Conservation (phyloP, 139 green algal genomes). For the Closterium sp. region DNA sequence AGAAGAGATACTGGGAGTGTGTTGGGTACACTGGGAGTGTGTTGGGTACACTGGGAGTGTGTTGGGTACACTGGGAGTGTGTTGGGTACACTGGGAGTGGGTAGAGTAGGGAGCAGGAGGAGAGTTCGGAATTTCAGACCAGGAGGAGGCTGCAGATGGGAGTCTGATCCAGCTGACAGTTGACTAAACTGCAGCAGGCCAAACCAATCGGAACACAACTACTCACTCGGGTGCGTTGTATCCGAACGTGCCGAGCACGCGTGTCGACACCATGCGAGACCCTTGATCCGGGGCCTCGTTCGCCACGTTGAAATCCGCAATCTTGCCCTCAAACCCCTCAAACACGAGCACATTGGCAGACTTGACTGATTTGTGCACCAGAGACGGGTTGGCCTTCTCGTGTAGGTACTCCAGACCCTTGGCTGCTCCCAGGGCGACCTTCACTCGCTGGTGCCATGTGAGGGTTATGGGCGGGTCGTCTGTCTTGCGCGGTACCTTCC, state of each 20-base stretch:
- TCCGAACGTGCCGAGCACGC: constrained; percentile 48
- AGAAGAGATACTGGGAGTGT: neutral
- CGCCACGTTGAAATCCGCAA: constrained; percentile 44
- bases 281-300: constrained; percentile 39
- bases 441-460: constrained; percentile 24
- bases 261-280: constrained; percentile 27
- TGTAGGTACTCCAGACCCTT: constrained; percentile 47
- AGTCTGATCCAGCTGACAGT: no score
- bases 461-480: constrained; percentile 14
- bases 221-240: constrained; percentile 49
- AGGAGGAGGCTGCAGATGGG: no score
- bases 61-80: neutral
- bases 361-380: constrained; percentile 41
- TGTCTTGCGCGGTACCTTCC: constrained; percentile 33
- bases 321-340: constrained; percentile 38
- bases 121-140: no score
- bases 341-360: constrained; percentile 41
- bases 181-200: no score
- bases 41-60: neutral
- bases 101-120: no score
- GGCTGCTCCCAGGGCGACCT: constrained; percentile 40
- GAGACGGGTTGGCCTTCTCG: constrained; percentile 17
- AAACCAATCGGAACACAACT: no score
- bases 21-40: neutral
- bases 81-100: neutral